These are phyloP conservation scores for Astragalus glycyphyllos DNA, from an alignment of 306 rosid genomes.

Conservation along the genomic window DNA sequence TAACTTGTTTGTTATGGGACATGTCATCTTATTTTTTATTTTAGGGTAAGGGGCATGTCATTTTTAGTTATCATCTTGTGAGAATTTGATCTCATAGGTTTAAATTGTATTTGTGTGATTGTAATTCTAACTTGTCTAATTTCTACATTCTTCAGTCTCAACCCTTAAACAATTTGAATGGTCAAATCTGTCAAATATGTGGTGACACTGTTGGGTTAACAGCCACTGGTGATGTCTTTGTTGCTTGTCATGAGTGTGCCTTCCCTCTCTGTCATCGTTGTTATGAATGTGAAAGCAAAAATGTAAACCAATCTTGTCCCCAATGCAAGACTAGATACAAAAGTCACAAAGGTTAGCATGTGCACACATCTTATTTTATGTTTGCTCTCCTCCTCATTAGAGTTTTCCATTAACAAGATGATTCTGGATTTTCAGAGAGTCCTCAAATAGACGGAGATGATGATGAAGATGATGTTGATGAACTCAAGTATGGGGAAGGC, in stretches of 20 bases:
- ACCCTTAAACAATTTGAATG: slow-evolving; percentile 76
- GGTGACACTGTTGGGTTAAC: slow-evolving; percentile 86
- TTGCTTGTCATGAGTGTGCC: slow-evolving; percentile 95
- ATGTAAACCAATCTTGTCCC: slow-evolving; percentile 82
- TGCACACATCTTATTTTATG: slow-evolving; percentile 1
- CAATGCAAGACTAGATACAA: slow-evolving; percentile 93
- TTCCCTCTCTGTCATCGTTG: slow-evolving; percentile 91
- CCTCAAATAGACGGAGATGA: slow-evolving; percentile 80
- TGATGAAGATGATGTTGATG: slow-evolving; percentile 83
- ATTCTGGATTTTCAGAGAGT: slow-evolving; percentile 66
- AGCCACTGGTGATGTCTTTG: slow-evolving; percentile 77
- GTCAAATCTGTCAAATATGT: slow-evolving; percentile 88
- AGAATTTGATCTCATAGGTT: slow-evolving; percentile 10
- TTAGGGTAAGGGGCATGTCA: neutral
- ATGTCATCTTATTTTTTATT: neutral
- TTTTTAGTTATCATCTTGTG: neutral
- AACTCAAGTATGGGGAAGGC: slow-evolving; percentile 69
- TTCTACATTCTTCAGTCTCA: slow-evolving; percentile 63
- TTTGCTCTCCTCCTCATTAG: slow-evolving; percentile 14
- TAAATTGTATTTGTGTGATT: slow-evolving; percentile 13
- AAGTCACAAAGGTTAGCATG: slow-evolving; percentile 76
- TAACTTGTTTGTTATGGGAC: neutral
- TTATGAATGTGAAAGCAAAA: slow-evolving; percentile 84
- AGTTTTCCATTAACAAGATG: slow-evolving; percentile 42
- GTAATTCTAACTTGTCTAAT: slow-evolving; percentile 33